Evolutionary conservation across 106 monocot genomes (phyloP).

Genomic region (Dendrobium huoshanense): DNA sequence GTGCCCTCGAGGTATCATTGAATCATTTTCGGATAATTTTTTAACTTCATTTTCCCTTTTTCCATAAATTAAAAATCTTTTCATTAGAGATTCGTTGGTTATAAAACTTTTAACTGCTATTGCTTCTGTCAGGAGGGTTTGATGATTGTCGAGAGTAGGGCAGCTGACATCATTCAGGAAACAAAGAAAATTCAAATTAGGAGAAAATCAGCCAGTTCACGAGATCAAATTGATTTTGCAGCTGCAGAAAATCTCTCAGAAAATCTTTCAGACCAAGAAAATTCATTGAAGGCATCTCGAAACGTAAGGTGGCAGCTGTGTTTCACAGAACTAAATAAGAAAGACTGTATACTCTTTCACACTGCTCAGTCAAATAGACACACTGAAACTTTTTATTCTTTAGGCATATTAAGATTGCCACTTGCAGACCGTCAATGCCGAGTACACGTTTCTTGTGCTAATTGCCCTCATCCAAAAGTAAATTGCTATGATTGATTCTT

Average conservation of each 20-base stretch:
- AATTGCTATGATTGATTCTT: too few relatives aligned
- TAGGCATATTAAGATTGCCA: too few relatives aligned
- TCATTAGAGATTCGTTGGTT: background rate
- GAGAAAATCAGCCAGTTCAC: constrained; percentile 45
- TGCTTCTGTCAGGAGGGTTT: constrained; percentile 57
- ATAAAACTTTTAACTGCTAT: background rate
- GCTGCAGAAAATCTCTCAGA: constrained; percentile 7
- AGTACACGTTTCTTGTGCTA: too few relatives aligned
- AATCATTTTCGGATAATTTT: background rate
- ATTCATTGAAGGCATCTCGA: constrained; percentile 75
- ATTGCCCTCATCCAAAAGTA: too few relatives aligned
- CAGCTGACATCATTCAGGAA: constrained; percentile 58
- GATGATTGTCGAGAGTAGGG: constrained; percentile 61
- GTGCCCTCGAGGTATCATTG: constrained; percentile 57
- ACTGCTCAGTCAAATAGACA: too few relatives aligned
- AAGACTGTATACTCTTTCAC: background rate
- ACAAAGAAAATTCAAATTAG: constrained; percentile 69
- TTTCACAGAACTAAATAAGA: background rate
- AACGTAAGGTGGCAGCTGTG: constrained; percentile 73
- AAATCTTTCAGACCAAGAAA: constrained; percentile 41
- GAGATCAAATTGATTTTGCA: constrained; percentile 14
- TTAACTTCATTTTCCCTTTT: background rate
- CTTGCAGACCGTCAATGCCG: too few relatives aligned
- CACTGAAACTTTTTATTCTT: background rate
- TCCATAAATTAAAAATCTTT: background rate